Percentiles rank a stretch among this genome's conserved stretches.
Evolutionary conservation across 2,329 filamentous ascomycete genomes (phyloP).

Genomic region (Westerdykella ornata): DNA sequence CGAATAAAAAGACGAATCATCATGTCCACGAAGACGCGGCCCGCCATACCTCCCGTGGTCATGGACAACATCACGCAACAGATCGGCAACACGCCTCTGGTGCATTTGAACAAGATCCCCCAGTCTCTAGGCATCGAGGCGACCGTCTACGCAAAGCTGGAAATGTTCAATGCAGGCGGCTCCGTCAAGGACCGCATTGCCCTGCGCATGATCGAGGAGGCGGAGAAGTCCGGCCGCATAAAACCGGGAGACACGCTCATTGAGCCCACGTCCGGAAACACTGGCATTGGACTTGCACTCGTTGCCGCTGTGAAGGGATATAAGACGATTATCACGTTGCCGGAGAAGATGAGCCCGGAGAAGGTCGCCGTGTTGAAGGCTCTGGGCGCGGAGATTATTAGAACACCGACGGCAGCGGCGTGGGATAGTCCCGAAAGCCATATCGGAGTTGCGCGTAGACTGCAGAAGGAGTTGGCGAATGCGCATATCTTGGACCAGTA

Average conservation of each 20-base stretch:
- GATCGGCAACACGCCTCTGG: conserved; percentile 93
- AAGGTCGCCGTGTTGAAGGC: conserved; percentile 94
- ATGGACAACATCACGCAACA: conserved; percentile 71
- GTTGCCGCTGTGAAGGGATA: conserved; percentile 96
- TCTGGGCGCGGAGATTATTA: conserved; percentile 92
- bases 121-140: conserved; percentile 84
- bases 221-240: conserved; percentile 83
- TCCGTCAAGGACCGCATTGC: conserved; percentile 95
- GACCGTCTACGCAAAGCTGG: conserved; percentile 83
- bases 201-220: conserved; percentile 93
- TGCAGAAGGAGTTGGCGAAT: conserved; percentile 94
- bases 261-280: conserved; percentile 96
- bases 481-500: conserved; percentile 98
- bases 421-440: conserved; percentile 94
- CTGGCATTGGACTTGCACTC: conserved; percentile 90
- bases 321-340: conserved; percentile 96
- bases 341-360: conserved; percentile 98
- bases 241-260: conserved; percentile 96
- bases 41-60: conserved; percentile 49
- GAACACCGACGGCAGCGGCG: conserved; percentile 91
- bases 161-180: conserved; percentile 89
- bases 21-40: conserved; percentile 46
- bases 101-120: conserved; percentile 87
- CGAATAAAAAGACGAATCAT: conserved; percentile 3
- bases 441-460: conserved; percentile 83